A percentile compares a stretch with the other conserved stretches of the same genome.
These are phyloP conservation scores for Jaapia argillacea DNA, from an alignment of 768 basidiomycete genomes.

Conservation along the genomic window DNA sequence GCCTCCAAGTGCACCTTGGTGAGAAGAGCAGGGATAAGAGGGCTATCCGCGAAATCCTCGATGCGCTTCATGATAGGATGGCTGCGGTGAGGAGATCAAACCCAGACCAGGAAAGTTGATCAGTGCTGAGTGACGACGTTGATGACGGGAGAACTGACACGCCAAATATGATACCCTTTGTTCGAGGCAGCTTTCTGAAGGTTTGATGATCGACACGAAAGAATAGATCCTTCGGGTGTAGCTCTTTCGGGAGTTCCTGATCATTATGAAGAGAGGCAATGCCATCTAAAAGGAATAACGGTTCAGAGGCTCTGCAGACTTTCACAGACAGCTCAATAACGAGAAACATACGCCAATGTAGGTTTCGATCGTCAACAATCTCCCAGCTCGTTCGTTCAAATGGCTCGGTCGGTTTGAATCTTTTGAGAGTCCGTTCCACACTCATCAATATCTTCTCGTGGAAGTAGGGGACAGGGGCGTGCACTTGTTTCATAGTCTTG, in stretches of 20 bases:
- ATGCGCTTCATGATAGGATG: slow-evolving; percentile 22
- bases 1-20: slow-evolving; percentile 21
- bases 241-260: slow-evolving; percentile 3
- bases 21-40: slow-evolving; percentile 22
- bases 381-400: slow-evolving; percentile 27
- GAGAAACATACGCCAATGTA: slow-evolving; percentile 16
- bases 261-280: slow-evolving; percentile 8
- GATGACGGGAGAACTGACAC: slow-evolving; percentile 9
- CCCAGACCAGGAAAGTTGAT: neutral
- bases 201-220: slow-evolving; percentile 26
- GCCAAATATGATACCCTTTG: slow-evolving; percentile 23
- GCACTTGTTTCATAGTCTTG: slow-evolving; percentile 17
- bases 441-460: slow-evolving; percentile 23
- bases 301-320: slow-evolving; percentile 1
- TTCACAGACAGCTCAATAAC: slow-evolving; percentile 2
- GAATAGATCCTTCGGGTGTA: slow-evolving; percentile 20
- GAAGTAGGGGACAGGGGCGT: slow-evolving; percentile 22
- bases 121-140: neutral
- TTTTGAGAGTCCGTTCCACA: slow-evolving; percentile 26
- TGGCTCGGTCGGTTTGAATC: slow-evolving; percentile 21
- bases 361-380: slow-evolving; percentile 21
- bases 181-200: slow-evolving; percentile 24
- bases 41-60: slow-evolving; percentile 20
- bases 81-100: slow-evolving; percentile 6
- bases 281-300: slow-evolving; percentile 11